These are phyloP conservation scores for Friedmanniomyces endolithicus DNA, from an alignment of 495 filamentous ascomycete genomes.

Conservation along the genomic window DNA sequence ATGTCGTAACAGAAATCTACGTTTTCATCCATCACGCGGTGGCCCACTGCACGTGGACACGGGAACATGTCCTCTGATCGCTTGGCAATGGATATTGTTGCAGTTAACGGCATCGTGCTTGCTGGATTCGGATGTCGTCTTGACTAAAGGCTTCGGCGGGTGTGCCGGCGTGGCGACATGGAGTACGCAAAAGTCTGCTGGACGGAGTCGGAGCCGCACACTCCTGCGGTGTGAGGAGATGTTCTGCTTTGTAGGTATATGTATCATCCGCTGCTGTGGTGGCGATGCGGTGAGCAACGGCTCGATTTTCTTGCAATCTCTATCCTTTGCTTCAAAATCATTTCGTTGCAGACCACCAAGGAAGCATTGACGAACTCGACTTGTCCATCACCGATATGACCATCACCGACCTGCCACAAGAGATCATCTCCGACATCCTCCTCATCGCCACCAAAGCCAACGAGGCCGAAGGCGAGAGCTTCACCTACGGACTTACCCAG, in stretches of 20 bases:
- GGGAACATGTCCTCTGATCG: not conserved
- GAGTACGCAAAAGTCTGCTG: not conserved
- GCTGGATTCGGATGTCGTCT: not conserved
- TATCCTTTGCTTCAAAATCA: not conserved
- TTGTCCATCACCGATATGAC: slow-evolving; percentile 16
- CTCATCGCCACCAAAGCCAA: slow-evolving; percentile 36
- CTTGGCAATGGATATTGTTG: not conserved
- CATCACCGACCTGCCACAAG: slow-evolving; percentile 39
- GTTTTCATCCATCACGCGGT: not conserved
- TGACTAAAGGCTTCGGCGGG: not conserved
- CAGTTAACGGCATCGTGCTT: not conserved
- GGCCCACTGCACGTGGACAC: not conserved
- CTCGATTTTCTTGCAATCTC: not conserved
- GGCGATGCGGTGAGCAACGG: not conserved
- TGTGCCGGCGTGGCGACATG: not conserved
- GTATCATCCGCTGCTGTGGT: not conserved
- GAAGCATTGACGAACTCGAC: not conserved
- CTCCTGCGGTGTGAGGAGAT: no score
- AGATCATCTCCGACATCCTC: slow-evolving; percentile 41
- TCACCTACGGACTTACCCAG: slow-evolving; percentile 41
- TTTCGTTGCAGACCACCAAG: not conserved
- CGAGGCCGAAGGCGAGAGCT: slow-evolving; percentile 30
- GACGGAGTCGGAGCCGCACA: not conserved
- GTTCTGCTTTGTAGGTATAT: not conserved
- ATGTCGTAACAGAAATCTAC: not conserved